Conservation (phyloP, 148 eudicot genomes). For the Euryodendron excelsum region DNA sequence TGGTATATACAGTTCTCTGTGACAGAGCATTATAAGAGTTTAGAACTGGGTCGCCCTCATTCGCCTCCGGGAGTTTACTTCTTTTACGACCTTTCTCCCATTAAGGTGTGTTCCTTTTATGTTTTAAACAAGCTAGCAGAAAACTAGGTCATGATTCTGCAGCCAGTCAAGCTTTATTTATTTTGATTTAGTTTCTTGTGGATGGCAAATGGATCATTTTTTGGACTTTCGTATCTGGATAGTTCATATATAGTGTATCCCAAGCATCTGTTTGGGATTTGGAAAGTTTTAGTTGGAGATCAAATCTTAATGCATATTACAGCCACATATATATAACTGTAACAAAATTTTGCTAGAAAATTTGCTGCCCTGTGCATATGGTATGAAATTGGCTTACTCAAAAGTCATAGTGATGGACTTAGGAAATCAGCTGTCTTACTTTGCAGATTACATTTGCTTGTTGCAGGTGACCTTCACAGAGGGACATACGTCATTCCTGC, state of each 20-base stretch:
- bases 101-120: conserved; percentile 51
- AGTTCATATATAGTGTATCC: neutral
- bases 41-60: conserved; percentile 51
- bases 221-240: neutral
- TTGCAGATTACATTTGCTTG: conserved; percentile 6
- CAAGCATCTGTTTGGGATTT: neutral
- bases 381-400: neutral
- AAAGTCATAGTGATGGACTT: neutral
- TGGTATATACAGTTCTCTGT: conserved; percentile 68
- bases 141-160: conserved; percentile 4
- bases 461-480: conserved; percentile 78
- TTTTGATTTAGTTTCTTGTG: neutral
- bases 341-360: neutral
- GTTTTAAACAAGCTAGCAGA: neutral
- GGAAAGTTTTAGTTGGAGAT: neutral
- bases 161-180: neutral
- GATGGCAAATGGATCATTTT: neutral
- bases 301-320: too few species aligned
- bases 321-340: too few species aligned
- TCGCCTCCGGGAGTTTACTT: conserved; percentile 78
- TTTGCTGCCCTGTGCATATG: neutral
- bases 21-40: conserved; percentile 70
- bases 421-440: neutral
- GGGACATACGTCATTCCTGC: conserved; percentile 62
- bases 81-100: conserved; percentile 87